phyloP scores from a whole-genome alignment of 129 eudicot species.

The Scalesia atractyloides region DNA sequence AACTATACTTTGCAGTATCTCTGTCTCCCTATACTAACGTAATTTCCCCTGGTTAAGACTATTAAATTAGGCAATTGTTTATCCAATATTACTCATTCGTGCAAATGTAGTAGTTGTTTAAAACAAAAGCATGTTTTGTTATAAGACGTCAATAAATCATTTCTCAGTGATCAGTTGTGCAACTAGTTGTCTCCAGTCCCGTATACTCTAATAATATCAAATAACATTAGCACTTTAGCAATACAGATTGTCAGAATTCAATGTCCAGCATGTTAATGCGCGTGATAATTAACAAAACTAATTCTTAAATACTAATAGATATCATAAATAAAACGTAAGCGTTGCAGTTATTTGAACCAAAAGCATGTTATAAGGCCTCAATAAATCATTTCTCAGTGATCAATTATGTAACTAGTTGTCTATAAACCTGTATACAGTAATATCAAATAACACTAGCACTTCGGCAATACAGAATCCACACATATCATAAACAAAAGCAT shows the following conservation, averaged over 20 bases:
- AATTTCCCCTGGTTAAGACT: neutral
- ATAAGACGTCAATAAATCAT: slow-evolving; percentile 6
- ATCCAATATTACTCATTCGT: neutral
- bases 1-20: slow-evolving; percentile 5
- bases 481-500: slow-evolving; percentile 9
- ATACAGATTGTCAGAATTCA: neutral
- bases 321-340: slow-evolving; percentile 11
- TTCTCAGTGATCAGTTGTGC: slow-evolving; percentile 4
- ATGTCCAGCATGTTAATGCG: neutral
- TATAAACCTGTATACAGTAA: too few relatives aligned
- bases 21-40: slow-evolving; percentile 16
- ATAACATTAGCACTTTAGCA: neutral
- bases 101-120: slow-evolving; percentile 1
- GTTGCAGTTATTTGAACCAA: too few relatives aligned
- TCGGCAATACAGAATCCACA: too few relatives aligned
- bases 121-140: slow-evolving; percentile 16
- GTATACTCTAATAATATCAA: slow-evolving; percentile 10
- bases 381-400: too few relatives aligned
- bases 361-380: neutral
- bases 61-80: slow-evolving; percentile 7
- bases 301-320: neutral
- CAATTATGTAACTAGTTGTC: too few relatives aligned
- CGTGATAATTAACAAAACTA: slow-evolving; percentile 19
- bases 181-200: slow-evolving; percentile 10
- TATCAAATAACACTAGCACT: too few relatives aligned